Base-by-base conservation (phyloP, 169 alveolate genomes). In the Cytauxzoon felis region DNA sequence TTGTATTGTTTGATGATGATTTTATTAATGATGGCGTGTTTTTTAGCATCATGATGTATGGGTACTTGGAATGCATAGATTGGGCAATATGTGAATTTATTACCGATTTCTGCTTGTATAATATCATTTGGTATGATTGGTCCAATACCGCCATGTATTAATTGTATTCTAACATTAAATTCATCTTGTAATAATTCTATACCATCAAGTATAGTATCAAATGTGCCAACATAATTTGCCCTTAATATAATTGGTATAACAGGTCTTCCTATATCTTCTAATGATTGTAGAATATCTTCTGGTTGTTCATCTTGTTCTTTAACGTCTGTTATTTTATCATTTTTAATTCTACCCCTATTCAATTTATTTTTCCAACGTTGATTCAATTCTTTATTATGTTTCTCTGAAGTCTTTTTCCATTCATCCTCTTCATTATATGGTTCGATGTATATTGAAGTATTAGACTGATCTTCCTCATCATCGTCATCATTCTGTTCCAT, bases 81-180 rank as follows among this genome's bases (percentile, higher is more conserved):
- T 16, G 93, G 93, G 59, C 93, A 87, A 58, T 61, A 67, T 24
- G 85, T 79, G 51, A 68, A 71, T 62, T 79, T 63, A 68, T 80
- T 86, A 67, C 90, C 95, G 34, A 90, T 87, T 32, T 86, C 93
- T 24, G 95, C 93, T 68, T 90, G 95, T n/a, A 81, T 90, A 19
- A 90, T 80, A 60, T 90, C 95, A 38, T 71, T 78, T 19, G 92
- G 92, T 5, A 81, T 75, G n/a, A 88, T 64, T 5, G 94, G 90
- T 7, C 94, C 94, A 45, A 89, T 60, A 19, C 94, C 94, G 29
- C 94, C 94, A 80, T 89, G 94, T 7, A 89, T 92, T 21, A 89
- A 83, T 1, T 91, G 84, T 26, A 89, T 81, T 29, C 92, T 71
- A 53, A 89, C 91, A 45, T 59, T 43, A 62, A 66, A 50, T 40